Base-by-base conservation (phyloP, 768 basidiomycete species). In the Hericium erinaceus region DNA sequence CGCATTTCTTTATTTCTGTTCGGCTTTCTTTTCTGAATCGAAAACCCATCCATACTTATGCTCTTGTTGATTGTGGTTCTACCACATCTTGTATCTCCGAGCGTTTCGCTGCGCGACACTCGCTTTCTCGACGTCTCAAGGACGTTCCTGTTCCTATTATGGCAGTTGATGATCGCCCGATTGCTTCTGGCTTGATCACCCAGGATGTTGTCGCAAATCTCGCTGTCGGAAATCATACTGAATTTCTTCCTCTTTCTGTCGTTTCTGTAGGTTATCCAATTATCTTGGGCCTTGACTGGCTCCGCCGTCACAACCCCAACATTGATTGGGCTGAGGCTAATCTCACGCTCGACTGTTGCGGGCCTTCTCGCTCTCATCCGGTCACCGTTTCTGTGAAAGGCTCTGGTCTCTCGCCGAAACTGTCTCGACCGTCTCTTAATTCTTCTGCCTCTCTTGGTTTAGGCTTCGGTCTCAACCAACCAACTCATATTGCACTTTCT, bases 11-110 rank as follows among this genome's bases (percentile, higher is more conserved):
- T 41, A 46, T 69, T 15, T 54, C 57, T 26, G 56, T 69, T 50
- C 24, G 39, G 39, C 61, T 69, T 16, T 57, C 52, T 4, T 71
- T 75, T 56, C 72, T 73, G 26, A 64, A 69, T 28, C 62, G 63
- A 46, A 64, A 65, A 61, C 61, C 68, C 38, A 65, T 75, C 50
- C 41, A 59, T 15, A 75, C 70, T 12, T 72, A 65, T 58, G 72
- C 72, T 39, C 65, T 77, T 22, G 55, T 77, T 54, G 72, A 77
- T 59, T 71, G 55, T 53, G 72, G 75, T 28, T 70, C 72, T 20
- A 68, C 71, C 2, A 51, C 60, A 4, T 75, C 72, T 4, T 72
- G 69, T 57, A 73, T 76, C 52, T 75, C 72, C 1, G 66, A 70
- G 8, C 33, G 48, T 20, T 75, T 74, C 57, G 65, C 70, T 11